Conservation (phyloP, 345 rosid genomes). For the Brassica juncea region DNA sequence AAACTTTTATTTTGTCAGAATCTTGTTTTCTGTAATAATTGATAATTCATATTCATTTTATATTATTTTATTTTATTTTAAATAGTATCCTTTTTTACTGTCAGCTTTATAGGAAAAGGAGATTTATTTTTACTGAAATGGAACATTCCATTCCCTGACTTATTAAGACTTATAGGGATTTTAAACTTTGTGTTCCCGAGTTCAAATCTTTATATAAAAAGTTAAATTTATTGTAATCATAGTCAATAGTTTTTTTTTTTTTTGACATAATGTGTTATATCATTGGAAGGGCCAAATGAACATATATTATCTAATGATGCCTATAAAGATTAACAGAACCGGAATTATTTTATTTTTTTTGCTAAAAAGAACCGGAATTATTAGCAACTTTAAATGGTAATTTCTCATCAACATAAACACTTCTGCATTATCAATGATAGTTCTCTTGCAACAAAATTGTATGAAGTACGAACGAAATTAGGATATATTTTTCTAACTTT, state of each 20-base stretch:
- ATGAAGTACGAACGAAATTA: too few species aligned
- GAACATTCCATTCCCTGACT: conserved; percentile 27
- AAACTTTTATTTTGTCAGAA: conserved; percentile 36
- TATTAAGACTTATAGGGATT: conserved; percentile 23
- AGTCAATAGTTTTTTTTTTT: too few species aligned
- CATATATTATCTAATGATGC: conserved; percentile 1
- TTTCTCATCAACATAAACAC: background rate
- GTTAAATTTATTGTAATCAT: background rate
- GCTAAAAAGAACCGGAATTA: background rate
- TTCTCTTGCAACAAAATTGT: background rate
- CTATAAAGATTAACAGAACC: background rate
- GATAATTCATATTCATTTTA: background rate
- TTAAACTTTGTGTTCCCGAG: conserved; percentile 19
- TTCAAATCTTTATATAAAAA: background rate
- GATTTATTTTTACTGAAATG: conserved; percentile 22
- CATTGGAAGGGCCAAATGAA: background rate
- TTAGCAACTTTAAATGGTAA: conserved; percentile 1
- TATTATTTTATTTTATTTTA: too few species aligned
- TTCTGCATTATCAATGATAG: background rate
- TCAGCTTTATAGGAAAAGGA: conserved; percentile 17
- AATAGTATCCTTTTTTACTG: conserved; percentile 9
- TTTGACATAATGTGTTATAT: background rate
- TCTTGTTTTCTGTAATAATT: conserved; percentile 7
- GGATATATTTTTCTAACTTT: background rate
- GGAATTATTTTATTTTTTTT: too few species aligned